A percentile compares a stretch with the other conserved stretches of the same genome.
Evolutionary conservation across 306 rosid genomes (phyloP).

Genomic region (Sicyos baderoa): DNA sequence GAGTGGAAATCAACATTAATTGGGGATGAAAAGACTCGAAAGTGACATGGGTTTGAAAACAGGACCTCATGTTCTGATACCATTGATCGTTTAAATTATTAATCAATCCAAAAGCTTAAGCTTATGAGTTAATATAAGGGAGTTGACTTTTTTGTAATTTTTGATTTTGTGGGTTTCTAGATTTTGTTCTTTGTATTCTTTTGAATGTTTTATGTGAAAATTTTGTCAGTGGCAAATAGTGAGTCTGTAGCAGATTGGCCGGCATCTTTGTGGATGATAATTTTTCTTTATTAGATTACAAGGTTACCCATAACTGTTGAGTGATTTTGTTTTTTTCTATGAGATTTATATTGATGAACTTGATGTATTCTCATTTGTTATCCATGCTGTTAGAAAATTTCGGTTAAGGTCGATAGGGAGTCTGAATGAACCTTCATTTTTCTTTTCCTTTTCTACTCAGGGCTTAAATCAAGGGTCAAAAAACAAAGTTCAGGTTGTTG

Average conservation of each 20-base stretch:
- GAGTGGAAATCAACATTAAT: no score
- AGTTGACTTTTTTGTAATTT: no score
- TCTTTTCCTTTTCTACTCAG: conserved; percentile 30
- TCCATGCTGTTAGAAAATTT: not conserved
- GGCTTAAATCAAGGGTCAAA: conserved; percentile 69
- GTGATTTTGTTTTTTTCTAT: not conserved
- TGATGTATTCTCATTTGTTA: not conserved
- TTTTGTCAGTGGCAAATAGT: not conserved
- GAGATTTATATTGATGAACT: not conserved
- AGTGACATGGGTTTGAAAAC: no score
- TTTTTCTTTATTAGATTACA: not conserved
- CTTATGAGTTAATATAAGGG: no score
- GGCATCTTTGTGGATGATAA: not conserved
- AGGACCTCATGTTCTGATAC: no score
- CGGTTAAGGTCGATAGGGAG: not conserved
- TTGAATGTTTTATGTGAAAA: not conserved
- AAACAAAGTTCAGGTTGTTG: conserved; percentile 57
- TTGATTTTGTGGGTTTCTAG: not conserved
- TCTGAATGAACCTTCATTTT: not conserved
- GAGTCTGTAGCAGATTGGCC: not conserved
- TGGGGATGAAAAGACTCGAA: no score
- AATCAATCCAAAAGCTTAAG: no score
- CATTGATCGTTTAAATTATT: no score
- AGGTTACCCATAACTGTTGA: not conserved
- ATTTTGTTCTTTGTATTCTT: conserved; percentile 3